A percentile compares a stretch with the other conserved stretches of the same genome.
Evolutionary conservation across 169 alveolate genomes (phyloP).

Genomic region (Cystoisospora suis): DNA sequence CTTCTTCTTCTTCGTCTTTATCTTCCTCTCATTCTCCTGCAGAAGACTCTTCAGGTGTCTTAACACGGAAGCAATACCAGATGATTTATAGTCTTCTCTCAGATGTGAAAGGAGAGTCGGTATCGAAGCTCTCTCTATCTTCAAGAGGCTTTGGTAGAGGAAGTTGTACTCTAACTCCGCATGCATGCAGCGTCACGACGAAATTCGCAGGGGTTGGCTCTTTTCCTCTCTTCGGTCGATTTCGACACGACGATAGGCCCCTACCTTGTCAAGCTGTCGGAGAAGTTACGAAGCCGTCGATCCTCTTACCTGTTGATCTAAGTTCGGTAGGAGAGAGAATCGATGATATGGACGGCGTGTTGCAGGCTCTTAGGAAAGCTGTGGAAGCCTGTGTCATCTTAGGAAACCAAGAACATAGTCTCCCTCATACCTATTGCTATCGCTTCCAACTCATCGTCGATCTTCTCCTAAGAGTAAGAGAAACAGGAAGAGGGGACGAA

Average conservation of each 20-base stretch:
- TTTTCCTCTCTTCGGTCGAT: conserved; percentile 69
- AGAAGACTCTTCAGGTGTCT: no score
- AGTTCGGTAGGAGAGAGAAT: conserved; percentile 8
- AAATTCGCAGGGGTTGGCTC: conserved; percentile 22
- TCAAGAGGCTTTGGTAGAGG: conserved; percentile 37
- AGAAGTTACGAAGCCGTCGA: conserved; percentile 40
- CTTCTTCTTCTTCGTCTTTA: no score
- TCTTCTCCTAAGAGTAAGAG: conserved; percentile 43
- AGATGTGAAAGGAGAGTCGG: background rate
- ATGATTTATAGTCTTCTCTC: background rate
- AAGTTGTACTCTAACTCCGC: conserved; percentile 6
- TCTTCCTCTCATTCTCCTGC: background rate
- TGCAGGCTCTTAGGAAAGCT: conserved; percentile 27
- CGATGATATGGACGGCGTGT: conserved; percentile 33
- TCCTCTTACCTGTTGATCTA: conserved; percentile 54
- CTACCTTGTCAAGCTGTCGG: conserved; percentile 60
- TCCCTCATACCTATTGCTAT: conserved; percentile 28
- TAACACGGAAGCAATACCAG: background rate
- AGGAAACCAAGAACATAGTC: conserved; percentile 33
- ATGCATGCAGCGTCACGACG: background rate
- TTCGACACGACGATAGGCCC: conserved; percentile 70
- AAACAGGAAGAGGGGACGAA: background rate
- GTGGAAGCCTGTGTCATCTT: conserved; percentile 57
- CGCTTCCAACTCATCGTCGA: conserved; percentile 43
- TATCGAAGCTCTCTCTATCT: background rate